Base-by-base conservation (phyloP, 441 rosid genomes). In the Gossypium schwendimanii region DNA sequence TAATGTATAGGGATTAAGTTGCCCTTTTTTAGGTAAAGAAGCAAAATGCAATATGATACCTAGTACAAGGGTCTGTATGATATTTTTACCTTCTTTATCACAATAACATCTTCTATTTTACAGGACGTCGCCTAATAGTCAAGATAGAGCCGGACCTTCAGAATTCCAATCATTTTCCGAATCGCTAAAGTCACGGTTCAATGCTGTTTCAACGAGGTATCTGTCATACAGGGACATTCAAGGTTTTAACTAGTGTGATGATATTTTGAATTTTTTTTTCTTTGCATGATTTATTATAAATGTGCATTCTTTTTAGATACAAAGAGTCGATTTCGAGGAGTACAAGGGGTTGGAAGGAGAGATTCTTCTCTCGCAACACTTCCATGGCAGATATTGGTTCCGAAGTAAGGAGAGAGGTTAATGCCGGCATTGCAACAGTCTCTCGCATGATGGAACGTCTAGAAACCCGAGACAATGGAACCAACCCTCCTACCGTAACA, bases 121-220 rank as follows among this genome's bases (percentile, higher is more conserved):
- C 66, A 80, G 73, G 73, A 80, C 89, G 75, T 86, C 90, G 57
- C 85, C 85, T 63, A 86, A 72, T 79, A 81, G 75, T 81, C 94
- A 89, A 80, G 95, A 92, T 54, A 85, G 84, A 82, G 95, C 92
- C 18, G 97, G 97, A 70, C 94, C 94, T 57, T 94, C 97, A 1
- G 97, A 92, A 23, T 70, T 11, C 31, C 62, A 58, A 17, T 60
- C 64, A 28, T 60, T 60, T 28, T 60, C 64, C 3, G 64, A 60
- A 39, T 86, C 96, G 55, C 57, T 92, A 4, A 90, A 89, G 78
- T 90, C 97, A 28, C 88, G 92, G 24, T 72, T 89, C 44, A 89
- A 79, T 80, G 88, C 94, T 39, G 87, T 89, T 71, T 94, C 98
- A 64, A 80, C 75, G 17, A 90, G 97, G 98, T 92, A 81, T 67